phyloP scores from a whole-genome alignment of 2,329 filamentous ascomycete genomes.

The Fusarium lyarnte region DNA sequence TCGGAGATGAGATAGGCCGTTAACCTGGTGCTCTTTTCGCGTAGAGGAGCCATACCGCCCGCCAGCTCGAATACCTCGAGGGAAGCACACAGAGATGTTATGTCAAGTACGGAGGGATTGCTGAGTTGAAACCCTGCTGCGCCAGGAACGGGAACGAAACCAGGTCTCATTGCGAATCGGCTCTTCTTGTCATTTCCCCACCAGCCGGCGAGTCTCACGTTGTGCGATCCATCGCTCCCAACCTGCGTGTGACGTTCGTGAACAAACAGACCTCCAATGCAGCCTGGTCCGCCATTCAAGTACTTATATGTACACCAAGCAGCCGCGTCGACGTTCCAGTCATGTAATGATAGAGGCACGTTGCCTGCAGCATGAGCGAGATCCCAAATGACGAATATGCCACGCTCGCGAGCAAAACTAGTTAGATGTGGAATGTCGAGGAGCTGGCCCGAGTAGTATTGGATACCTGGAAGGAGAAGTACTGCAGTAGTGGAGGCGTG shows the following conservation, averaged over 20 bases:
- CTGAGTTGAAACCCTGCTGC: conserved; percentile 82
- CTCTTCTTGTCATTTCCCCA: conserved; percentile 79
- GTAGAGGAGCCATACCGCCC: conserved; percentile 67
- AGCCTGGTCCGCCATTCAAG: conserved; percentile 81
- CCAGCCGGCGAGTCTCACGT: conserved; percentile 78
- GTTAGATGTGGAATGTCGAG: conserved; percentile 83
- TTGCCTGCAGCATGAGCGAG: conserved; percentile 85
- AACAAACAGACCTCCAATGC: conserved; percentile 80
- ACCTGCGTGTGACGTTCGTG: conserved; percentile 74
- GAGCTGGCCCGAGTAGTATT: conserved; percentile 87
- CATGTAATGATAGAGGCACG: conserved; percentile 76
- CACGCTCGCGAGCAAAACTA: conserved; percentile 72
- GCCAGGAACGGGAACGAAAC: conserved; percentile 77
- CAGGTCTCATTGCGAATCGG: conserved; percentile 80
- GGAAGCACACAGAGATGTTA: conserved; percentile 75
- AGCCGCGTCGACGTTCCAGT: conserved; percentile 88
- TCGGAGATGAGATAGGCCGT: conserved; percentile 78
- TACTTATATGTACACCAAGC: conserved; percentile 93
- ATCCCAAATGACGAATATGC: conserved; percentile 81
- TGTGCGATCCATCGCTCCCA: conserved; percentile 56
- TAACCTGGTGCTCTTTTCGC: conserved; percentile 64
- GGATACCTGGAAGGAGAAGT: conserved; percentile 81
- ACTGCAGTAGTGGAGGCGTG: conserved; percentile 76
- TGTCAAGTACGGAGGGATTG: conserved; percentile 77
- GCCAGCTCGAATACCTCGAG: conserved; percentile 66